Conservation (phyloP, 345 rosid species). For the Carallia pectinifolia region DNA sequence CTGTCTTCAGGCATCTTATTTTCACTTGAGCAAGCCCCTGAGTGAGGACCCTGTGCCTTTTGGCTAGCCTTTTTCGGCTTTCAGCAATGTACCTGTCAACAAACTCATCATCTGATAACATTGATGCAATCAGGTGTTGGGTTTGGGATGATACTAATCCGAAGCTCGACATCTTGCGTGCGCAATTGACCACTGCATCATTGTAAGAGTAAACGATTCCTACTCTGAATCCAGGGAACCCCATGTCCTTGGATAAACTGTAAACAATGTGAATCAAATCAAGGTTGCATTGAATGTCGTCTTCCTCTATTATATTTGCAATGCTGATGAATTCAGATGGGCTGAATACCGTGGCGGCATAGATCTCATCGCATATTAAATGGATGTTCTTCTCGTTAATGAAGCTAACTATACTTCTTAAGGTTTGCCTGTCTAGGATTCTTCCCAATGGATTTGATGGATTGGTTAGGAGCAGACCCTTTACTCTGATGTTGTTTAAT, state of each 20-base stretch:
- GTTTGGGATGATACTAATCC: conserved; percentile 89
- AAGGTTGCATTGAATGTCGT: conserved; percentile 33
- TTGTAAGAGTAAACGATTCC: conserved; percentile 91
- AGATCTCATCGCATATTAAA: conserved; percentile 74
- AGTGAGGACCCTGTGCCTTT: conserved; percentile 51
- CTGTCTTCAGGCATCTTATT: conserved; percentile 52
- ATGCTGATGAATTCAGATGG: conserved; percentile 60
- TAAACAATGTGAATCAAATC: conserved; percentile 73
- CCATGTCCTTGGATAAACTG: conserved; percentile 95
- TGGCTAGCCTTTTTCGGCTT: conserved; percentile 49
- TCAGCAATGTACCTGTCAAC: conserved; percentile 49
- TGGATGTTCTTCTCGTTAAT: conserved; percentile 74
- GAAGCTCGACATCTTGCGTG: conserved; percentile 91
- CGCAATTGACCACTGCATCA: conserved; percentile 58
- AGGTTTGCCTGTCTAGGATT: conserved; percentile 54
- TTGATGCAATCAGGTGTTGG: conserved; percentile 61
- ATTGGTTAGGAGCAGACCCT: conserved; percentile 79
- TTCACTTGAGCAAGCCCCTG: conserved; percentile 50
- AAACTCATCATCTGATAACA: conserved; percentile 78
- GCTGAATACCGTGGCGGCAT: conserved; percentile 76
- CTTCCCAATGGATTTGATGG: conserved; percentile 92
- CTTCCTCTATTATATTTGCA: conserved; percentile 64
- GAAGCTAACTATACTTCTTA: conserved; percentile 55
- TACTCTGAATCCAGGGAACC: conserved; percentile 83
- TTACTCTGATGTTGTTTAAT: conserved; percentile 49